Conservation (phyloP, 2,329 filamentous ascomycete genomes). For the Thermochaetoides dissita region DNA sequence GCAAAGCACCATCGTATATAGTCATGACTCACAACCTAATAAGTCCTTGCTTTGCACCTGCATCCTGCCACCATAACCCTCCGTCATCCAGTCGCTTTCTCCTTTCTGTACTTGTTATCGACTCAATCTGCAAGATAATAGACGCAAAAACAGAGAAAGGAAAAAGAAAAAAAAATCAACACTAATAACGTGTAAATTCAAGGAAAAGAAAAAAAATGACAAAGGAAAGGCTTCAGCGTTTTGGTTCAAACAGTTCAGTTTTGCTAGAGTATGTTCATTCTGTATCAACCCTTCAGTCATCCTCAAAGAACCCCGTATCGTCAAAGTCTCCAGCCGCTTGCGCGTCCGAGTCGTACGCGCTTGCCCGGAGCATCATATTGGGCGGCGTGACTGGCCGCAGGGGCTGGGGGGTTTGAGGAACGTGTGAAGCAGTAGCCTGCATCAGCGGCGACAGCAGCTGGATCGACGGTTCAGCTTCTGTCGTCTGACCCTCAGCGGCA, state of each 20-base stretch:
- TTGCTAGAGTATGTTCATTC: neutral
- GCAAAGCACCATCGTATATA: no score
- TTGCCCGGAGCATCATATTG: constrained; percentile 37
- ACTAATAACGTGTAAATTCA: neutral
- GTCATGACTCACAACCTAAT: no score
- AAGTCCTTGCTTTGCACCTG: no score
- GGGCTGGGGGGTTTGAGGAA: no score
- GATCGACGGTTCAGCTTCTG: constrained; percentile 21
- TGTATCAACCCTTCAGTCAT: constrained; percentile 4
- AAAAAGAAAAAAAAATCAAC: neutral
- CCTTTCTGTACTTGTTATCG: no score
- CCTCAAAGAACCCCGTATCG: constrained; percentile 18
- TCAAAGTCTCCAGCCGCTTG: constrained; percentile 27
- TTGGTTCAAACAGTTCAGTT: neutral
- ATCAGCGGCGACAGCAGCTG: constrained; percentile 10
- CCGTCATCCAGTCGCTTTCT: no score
- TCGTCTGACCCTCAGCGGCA: neutral
- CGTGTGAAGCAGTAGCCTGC: no score
- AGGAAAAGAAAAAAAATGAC: neutral
- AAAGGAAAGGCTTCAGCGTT: neutral
- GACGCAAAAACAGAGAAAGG: neutral
- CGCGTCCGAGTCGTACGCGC: constrained; percentile 48
- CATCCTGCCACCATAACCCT: no score
- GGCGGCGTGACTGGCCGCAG: constrained; percentile 41
- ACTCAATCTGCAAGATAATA: no score